A percentile compares a stretch with the other conserved stretches of the same genome.
These are phyloP conservation scores for Coemansia asiatica DNA, from an alignment of 192 early-diverging fungal genomes.

Conservation along the genomic window DNA sequence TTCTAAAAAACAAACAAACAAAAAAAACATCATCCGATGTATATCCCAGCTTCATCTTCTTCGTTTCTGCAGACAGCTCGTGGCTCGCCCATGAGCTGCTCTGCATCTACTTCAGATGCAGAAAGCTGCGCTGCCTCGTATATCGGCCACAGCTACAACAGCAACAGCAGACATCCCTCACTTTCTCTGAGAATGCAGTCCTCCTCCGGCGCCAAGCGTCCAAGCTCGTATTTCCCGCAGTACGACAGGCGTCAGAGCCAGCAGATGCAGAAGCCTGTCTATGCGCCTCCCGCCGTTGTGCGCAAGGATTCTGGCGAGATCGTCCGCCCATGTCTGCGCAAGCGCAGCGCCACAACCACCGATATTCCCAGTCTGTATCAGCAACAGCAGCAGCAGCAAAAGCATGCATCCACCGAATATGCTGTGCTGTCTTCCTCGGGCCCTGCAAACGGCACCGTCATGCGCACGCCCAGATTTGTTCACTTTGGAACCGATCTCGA, in stretches of 20 bases:
- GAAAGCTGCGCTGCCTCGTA: background rate
- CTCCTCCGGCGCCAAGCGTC: background rate
- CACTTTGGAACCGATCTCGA: constrained; percentile 70
- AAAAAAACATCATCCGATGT: constrained; percentile 20
- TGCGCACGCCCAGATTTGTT: constrained; percentile 61
- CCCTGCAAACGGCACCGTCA: background rate
- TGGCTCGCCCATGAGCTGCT: constrained; percentile 23
- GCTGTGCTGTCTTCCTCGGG: background rate
- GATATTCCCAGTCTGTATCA: background rate
- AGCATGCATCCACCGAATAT: background rate
- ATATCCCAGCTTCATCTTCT: constrained; percentile 40
- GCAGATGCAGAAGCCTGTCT: constrained; percentile 23
- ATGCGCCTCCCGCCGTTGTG: constrained; percentile 31
- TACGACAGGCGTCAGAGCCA: constrained; percentile 7
- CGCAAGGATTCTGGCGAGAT: constrained; percentile 55
- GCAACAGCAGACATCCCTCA: background rate
- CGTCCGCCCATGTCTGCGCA: constrained; percentile 48
- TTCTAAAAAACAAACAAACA: no score
- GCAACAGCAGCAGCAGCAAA: constrained; percentile 5
- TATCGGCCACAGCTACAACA: constrained; percentile 2
- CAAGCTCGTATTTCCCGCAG: background rate
- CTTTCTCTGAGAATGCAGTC: constrained; percentile 26
- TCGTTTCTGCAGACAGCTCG: constrained; percentile 14
- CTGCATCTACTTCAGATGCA: constrained; percentile 9
- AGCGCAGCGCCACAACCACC: constrained; percentile 23